Evolutionary conservation across 2,329 filamentous ascomycete species (phyloP).

Genomic region (Epichloe elymi): DNA sequence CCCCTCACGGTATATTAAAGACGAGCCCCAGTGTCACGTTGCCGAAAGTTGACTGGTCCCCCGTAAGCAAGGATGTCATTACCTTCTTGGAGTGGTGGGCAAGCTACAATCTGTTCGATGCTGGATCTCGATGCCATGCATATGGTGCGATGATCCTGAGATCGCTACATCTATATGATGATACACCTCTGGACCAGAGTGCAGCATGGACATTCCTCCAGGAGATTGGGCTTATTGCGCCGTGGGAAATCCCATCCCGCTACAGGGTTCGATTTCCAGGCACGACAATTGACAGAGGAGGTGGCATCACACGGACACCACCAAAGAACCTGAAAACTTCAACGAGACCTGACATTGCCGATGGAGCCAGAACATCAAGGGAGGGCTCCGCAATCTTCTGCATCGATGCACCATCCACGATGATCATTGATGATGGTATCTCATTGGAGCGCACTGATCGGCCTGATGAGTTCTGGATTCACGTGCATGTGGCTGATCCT

Average conservation of each 20-base stretch:
- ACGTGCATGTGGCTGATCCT: constrained; percentile 68
- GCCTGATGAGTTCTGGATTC: constrained; percentile 54
- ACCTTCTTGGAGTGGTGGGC: constrained; percentile 59
- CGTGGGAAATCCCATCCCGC: constrained; percentile 55
- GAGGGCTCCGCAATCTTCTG: constrained; percentile 50
- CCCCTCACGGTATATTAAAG: constrained; percentile 32
- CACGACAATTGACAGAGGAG: constrained; percentile 28
- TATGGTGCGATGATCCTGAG: constrained; percentile 53
- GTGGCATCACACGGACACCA: constrained; percentile 25
- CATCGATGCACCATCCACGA: constrained; percentile 53
- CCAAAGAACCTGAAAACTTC: constrained; percentile 21
- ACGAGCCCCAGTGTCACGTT: constrained; percentile 15
- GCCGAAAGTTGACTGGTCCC: constrained; percentile 15
- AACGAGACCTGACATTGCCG: constrained; percentile 30
- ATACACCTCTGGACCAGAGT: constrained; percentile 28
- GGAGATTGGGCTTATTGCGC: constrained; percentile 57
- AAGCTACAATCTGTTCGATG: constrained; percentile 39
- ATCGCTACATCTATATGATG: constrained; percentile 44
- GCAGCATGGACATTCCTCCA: constrained; percentile 55
- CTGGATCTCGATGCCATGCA: constrained; percentile 40
- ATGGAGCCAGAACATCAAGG: constrained; percentile 45
- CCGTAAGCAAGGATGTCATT: constrained; percentile 36
- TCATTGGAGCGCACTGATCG: constrained; percentile 50
- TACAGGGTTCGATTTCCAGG: constrained; percentile 46
- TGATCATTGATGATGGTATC: constrained; percentile 68